Percentiles rank a stretch among this genome's conserved stretches.
Evolutionary conservation across 495 filamentous ascomycete species (phyloP).

Genomic region (Penicillium simplicissimum): DNA sequence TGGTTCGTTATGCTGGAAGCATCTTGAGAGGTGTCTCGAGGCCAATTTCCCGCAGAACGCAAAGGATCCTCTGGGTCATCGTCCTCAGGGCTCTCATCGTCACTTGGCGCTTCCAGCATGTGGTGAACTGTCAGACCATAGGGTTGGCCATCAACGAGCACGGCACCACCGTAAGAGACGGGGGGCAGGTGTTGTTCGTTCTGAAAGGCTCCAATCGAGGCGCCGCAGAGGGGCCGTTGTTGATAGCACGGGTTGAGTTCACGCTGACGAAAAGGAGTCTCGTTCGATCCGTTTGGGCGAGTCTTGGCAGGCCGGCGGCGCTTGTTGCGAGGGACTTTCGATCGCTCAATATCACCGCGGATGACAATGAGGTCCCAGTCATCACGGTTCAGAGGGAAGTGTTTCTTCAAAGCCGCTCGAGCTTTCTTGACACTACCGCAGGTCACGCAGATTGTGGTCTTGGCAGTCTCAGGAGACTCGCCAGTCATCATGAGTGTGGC

Average conservation of each 20-base stretch:
- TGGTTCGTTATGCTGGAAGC: conserved; percentile 16
- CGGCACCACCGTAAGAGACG: conserved; percentile 84
- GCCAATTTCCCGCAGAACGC: conserved; percentile 40
- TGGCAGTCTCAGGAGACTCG: conserved; percentile 61
- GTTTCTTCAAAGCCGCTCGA: conserved; percentile 67
- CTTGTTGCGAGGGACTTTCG: conserved; percentile 54
- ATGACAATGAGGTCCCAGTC: conserved; percentile 61
- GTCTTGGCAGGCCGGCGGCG: conserved; percentile 45
- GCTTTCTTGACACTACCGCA: conserved; percentile 73
- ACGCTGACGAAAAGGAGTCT: conserved; percentile 35
- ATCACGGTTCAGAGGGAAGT: conserved; percentile 65
- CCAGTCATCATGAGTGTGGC: conserved; percentile 75
- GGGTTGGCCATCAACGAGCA: conserved; percentile 77
- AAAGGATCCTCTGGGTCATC: conserved; percentile 32
- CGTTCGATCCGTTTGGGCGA: conserved; percentile 31
- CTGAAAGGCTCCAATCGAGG: conserved; percentile 88
- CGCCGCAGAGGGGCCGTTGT: conserved; percentile 75
- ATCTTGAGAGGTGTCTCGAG: conserved; percentile 24
- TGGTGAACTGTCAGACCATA: conserved; percentile 96
- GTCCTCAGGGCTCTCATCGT: conserved; percentile 50
- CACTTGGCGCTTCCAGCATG: conserved; percentile 82
- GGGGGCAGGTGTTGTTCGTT: conserved; percentile 82
- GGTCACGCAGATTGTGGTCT: conserved; percentile 74
- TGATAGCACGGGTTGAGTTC: conserved; percentile 60
- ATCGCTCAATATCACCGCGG: conserved; percentile 68